phyloP scores from a whole-genome alignment of 129 eudicot species.

The Artemisia tridentata region DNA sequence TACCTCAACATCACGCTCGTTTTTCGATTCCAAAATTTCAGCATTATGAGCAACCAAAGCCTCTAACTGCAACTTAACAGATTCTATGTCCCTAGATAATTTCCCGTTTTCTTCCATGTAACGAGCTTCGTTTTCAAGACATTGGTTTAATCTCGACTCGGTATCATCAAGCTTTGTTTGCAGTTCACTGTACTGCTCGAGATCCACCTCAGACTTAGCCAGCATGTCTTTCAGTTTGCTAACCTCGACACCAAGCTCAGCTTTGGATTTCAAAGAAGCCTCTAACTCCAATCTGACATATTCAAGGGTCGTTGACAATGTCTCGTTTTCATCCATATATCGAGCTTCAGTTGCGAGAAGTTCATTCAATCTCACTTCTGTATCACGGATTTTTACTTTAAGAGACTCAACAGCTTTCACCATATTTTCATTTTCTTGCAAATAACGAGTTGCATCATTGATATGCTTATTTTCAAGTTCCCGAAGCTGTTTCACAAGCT shows the following conservation, averaged over 20 bases:
- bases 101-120: conserved; percentile 36
- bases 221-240: conserved; percentile 24
- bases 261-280: conserved; percentile 24
- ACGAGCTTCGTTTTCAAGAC: conserved; percentile 20
- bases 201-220: conserved; percentile 27
- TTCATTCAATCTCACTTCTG: conserved; percentile 24
- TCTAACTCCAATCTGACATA: conserved; percentile 46
- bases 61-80: no score
- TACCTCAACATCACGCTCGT: no score
- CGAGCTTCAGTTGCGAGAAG: conserved; percentile 30
- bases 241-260: conserved; percentile 30
- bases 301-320: conserved; percentile 21
- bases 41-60: no score
- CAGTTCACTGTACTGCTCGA: conserved; percentile 20
- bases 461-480: conserved; percentile 45
- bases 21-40: no score
- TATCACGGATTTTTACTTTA: conserved; percentile 18
- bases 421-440: conserved; percentile 44
- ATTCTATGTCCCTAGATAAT: no score
- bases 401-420: conserved; percentile 27
- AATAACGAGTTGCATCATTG: conserved; percentile 35
- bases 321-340: conserved; percentile 12
- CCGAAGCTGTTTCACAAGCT: conserved; percentile 40
- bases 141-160: conserved; percentile 16
- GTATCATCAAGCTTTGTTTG: conserved; percentile 24